Evolutionary conservation across 768 basidiomycete species (phyloP).

Genomic region (Termitomyces sp.): DNA sequence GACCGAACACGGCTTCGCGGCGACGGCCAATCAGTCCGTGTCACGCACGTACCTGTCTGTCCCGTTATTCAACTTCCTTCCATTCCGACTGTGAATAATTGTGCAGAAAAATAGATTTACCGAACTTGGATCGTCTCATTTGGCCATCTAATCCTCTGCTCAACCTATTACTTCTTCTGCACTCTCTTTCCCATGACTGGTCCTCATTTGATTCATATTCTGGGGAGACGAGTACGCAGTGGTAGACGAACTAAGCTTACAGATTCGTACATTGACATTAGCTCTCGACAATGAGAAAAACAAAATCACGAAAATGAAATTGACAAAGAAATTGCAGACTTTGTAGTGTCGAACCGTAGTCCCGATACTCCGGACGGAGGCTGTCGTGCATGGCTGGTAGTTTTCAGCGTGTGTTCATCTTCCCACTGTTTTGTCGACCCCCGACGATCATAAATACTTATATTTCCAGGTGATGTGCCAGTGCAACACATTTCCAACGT

Average conservation of each 20-base stretch:
- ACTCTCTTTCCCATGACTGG: neutral
- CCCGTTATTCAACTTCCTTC: too few species aligned
- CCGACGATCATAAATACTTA: neutral
- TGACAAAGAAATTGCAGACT: neutral
- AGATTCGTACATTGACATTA: neutral
- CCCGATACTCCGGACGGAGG: constrained; percentile 40
- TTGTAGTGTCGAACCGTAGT: neutral
- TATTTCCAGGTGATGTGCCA: constrained; percentile 29
- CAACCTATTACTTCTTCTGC: neutral
- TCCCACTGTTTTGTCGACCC: too few species aligned
- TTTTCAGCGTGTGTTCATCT: constrained; percentile 33
- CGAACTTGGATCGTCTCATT: too few species aligned
- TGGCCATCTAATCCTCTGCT: neutral
- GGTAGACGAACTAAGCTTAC: neutral
- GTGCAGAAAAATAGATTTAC: too few species aligned
- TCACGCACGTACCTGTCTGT: too few species aligned
- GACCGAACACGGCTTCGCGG: too few species aligned
- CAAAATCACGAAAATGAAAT: neutral
- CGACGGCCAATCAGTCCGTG: too few species aligned
- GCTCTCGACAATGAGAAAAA: neutral
- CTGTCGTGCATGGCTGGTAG: constrained; percentile 40
- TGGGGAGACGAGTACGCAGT: neutral
- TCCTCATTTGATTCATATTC: neutral
- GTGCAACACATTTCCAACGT: constrained; percentile 46
- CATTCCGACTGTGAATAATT: too few species aligned